Percentiles rank a stretch among this genome's conserved stretches.
These are phyloP conservation scores for Ensete ventricosum DNA, from an alignment of 176 grass and related monocot genomes.

Conservation along the genomic window DNA sequence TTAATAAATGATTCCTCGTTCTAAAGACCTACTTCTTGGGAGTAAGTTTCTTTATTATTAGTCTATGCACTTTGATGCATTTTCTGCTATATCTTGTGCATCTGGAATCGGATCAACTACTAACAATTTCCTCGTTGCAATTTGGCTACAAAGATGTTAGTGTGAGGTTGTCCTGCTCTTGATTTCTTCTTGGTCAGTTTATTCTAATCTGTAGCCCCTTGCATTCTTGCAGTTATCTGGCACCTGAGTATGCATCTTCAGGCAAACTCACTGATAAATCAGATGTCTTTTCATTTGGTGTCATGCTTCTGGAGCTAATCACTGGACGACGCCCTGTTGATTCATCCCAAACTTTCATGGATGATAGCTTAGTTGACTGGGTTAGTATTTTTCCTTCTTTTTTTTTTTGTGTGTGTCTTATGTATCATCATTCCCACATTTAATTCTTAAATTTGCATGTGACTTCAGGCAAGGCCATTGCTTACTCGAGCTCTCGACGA, in stretches of 20 bases:
- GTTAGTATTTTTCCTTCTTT: slow-evolving; percentile 43
- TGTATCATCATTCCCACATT: background rate
- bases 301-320: slow-evolving; percentile 97
- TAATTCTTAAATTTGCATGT: background rate
- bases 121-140: background rate
- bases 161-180: background rate
- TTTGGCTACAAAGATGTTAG: background rate
- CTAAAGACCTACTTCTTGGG: background rate
- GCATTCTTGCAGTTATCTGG: slow-evolving; percentile 59
- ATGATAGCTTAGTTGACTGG: slow-evolving; percentile 94
- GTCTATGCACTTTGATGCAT: background rate
- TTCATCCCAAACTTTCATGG: slow-evolving; percentile 54
- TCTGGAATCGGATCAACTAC: too few relatives aligned
- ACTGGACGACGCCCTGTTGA: slow-evolving; percentile 79
- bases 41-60: background rate
- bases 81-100: too few relatives aligned
- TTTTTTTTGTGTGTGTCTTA: background rate
- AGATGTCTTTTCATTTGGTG: slow-evolving; percentile 90
- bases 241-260: slow-evolving; percentile 94
- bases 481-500: slow-evolving; percentile 52
- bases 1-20: background rate
- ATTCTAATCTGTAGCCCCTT: background rate
- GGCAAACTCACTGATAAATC: slow-evolving; percentile 94
- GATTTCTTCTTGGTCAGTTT: background rate
- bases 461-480: slow-evolving; percentile 72